Base-by-base conservation (phyloP, 2,329 filamentous ascomycete genomes). In the Penicillium paneum region DNA sequence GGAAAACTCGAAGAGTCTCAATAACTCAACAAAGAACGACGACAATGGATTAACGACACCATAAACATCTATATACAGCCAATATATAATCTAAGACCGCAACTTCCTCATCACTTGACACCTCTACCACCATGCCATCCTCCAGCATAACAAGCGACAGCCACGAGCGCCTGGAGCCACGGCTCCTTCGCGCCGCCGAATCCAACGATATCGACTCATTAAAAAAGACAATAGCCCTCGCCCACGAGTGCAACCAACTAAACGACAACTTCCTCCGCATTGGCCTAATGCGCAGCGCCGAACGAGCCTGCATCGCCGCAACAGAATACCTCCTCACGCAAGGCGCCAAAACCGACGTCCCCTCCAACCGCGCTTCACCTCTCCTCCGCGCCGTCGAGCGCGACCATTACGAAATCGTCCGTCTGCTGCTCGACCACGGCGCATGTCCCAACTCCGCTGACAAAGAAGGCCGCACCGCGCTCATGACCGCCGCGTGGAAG, bases 401-500 rank as follows among this genome's bases (percentile, higher is more conserved):
- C 17, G 69, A 74, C 29, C 69, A 74, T 51, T 69, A 73, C 8
- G 74, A 75, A 8, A 80, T 79, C 7, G 68, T 79, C 38, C 69
- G 69, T 54, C 59, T 81, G 43, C 67, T 82, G 13, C 66, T 74
- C 4, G 71, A 73, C 31, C 59, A 69, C 35, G 69, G 70, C 10
- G 69, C 69, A 1, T 64, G 64, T 19, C 61, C 65, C 4, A 68
- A 73, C 46, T 64, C 56, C n/a, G 45, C 56, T 17, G 80, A 83
- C 63, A 74, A 77, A 45, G 79, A 77, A 53, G 74, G 74, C 5
- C 66, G 74, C 15, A 76, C 74, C 38, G 73, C 71, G 39, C 56
- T 78, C 38, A 77, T 76, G 74, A 75, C 71, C 2, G 75, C 76
- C 5, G 75, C 76, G 8, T 76, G 71, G 72, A 71, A 67, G 54